These are phyloP conservation scores for Elongisporangium undulatum DNA, from an alignment of 352 stramenopile species.

Conservation along the genomic window DNA sequence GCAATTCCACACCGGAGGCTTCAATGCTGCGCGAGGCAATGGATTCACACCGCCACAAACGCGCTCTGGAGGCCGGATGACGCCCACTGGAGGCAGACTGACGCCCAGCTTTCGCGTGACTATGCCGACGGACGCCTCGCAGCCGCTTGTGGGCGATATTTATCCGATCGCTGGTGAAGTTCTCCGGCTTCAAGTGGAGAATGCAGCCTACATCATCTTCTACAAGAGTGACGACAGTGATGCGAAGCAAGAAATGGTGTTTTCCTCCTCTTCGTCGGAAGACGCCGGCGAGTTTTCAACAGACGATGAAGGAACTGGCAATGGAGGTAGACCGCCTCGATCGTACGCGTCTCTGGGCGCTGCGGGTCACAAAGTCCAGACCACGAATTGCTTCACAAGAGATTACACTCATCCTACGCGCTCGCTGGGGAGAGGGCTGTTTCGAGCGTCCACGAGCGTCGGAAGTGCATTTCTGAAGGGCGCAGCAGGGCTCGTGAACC, in stretches of 20 bases:
- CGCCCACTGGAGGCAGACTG: conserved; percentile 37
- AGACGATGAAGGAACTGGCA: conserved; percentile 26
- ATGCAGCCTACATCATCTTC: conserved; percentile 86
- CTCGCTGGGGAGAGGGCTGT: conserved; percentile 74
- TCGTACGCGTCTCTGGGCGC: conserved; percentile 79
- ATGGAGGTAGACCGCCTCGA: conserved; percentile 31
- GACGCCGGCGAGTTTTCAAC: conserved; percentile 22
- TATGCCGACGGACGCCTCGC: conserved; percentile 48
- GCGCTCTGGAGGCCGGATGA: neutral
- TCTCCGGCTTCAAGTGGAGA: conserved; percentile 65
- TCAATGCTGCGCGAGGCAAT: neutral
- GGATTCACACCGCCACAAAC: neutral
- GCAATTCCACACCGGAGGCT: neutral
- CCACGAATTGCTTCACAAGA: conserved; percentile 80
- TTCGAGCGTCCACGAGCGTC: conserved; percentile 83
- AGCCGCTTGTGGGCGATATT: conserved; percentile 60
- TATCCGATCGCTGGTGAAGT: conserved; percentile 73
- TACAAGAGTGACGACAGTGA: conserved; percentile 71
- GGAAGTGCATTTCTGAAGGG: conserved; percentile 83
- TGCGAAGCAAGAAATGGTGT: conserved; percentile 29
- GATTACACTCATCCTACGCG: conserved; percentile 77
- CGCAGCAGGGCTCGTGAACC: conserved; percentile 73
- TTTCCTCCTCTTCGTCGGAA: conserved; percentile 44
- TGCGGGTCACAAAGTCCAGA: conserved; percentile 83
- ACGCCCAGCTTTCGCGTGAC: conserved; percentile 59